These are phyloP conservation scores for Leishmania major DNA, from an alignment of 208 protist genomes.

Conservation along the genomic window DNA sequence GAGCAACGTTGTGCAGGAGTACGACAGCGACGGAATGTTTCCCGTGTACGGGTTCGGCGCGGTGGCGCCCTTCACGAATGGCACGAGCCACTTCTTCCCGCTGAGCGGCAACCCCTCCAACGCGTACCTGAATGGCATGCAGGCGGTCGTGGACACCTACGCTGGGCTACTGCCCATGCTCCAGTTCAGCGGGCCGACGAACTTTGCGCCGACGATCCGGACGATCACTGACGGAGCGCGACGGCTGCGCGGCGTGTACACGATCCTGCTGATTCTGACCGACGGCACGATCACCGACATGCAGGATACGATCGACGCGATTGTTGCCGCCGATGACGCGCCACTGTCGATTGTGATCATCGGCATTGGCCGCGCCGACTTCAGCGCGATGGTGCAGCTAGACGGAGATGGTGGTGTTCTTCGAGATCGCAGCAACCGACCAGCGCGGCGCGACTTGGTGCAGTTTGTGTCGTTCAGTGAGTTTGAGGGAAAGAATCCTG, in stretches of 20 bases:
- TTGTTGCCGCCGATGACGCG: constrained; percentile 68
- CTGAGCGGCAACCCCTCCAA: constrained; percentile 40
- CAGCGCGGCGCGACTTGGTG: constrained; percentile 52
- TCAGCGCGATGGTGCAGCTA: constrained; percentile 90
- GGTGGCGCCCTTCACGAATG: constrained; percentile 34
- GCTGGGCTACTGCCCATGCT: constrained; percentile 31
- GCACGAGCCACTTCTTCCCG: constrained; percentile 61
- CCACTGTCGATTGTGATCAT: constrained; percentile 94
- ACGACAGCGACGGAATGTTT: constrained; percentile 53
- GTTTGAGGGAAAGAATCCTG: constrained; percentile 31
- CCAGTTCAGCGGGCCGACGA: constrained; percentile 64
- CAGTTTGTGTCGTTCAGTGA: constrained; percentile 79
- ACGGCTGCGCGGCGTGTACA: constrained; percentile 55
- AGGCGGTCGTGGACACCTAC: constrained; percentile 61
- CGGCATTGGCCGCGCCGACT: constrained; percentile 88
- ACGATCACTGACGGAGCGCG: constrained; percentile 30
- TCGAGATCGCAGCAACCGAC: background rate
- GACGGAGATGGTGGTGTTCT: constrained; percentile 84
- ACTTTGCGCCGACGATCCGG: constrained; percentile 54
- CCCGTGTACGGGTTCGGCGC: constrained; percentile 54
- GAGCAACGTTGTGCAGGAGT: constrained; percentile 47
- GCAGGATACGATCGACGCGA: constrained; percentile 72
- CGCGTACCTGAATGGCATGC: constrained; percentile 56
- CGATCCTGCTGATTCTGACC: constrained; percentile 90
- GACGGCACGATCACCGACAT: constrained; percentile 76